Percentiles rank a stretch among this genome's conserved stretches.
These are phyloP conservation scores for Colletotrichum tamarilloi DNA, from an alignment of 2,329 filamentous ascomycete species.

Conservation along the genomic window DNA sequence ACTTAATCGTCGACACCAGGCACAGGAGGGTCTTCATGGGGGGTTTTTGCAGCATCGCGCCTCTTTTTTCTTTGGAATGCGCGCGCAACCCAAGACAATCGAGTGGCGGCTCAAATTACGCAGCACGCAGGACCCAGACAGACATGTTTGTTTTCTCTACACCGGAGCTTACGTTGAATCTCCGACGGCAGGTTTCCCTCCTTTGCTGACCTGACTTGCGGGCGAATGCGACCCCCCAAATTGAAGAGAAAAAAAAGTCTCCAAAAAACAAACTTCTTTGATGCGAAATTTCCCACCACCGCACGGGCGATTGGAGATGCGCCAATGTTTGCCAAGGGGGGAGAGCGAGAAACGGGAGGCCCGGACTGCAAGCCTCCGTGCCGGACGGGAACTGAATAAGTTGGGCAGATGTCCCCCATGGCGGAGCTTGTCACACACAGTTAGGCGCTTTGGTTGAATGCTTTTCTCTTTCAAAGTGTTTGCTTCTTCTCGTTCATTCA, in stretches of 20 bases:
- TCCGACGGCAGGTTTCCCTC: not conserved
- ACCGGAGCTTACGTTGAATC: not conserved
- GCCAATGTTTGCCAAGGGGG: not conserved
- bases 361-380: not conserved
- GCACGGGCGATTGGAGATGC: not conserved
- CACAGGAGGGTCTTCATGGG: not conserved
- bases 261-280: not conserved
- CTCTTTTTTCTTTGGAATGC: not conserved
- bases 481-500: not conserved
- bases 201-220: not conserved
- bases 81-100: not conserved
- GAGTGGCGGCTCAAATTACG: not conserved
- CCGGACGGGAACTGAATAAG: not conserved
- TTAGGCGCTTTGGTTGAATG: not conserved
- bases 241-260: not conserved
- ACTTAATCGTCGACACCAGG: not conserved
- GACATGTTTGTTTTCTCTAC: not conserved
- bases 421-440: not conserved
- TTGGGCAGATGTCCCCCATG: not conserved
- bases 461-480: not conserved
- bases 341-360: not conserved
- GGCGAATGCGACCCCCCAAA: too few relatives aligned
- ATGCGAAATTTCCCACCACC: not conserved
- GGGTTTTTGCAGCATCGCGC: not conserved
- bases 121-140: too few relatives aligned